Conservation (phyloP, 192 early-diverging fungal genomes). For the Backusella liffmaniae region DNA sequence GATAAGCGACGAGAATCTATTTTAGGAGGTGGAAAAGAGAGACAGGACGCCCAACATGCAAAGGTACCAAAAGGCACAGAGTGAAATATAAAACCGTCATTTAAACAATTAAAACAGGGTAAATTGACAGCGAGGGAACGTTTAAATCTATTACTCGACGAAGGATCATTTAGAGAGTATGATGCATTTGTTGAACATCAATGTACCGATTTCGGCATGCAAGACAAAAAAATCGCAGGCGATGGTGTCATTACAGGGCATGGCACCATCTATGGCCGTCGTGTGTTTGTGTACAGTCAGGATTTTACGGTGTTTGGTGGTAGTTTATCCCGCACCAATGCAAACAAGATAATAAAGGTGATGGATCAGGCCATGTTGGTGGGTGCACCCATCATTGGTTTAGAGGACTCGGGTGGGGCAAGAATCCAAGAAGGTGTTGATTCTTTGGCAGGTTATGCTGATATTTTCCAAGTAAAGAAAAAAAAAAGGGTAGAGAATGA, state of each 20-base stretch:
- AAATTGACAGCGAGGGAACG: conserved; percentile 94
- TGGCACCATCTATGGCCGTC: conserved; percentile 89
- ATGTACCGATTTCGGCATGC: conserved; percentile 90
- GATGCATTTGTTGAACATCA: conserved; percentile 94
- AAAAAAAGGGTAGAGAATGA: background rate
- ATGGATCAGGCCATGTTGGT: conserved; percentile 93
- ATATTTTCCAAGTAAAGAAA: conserved; percentile 78
- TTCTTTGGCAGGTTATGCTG: conserved; percentile 92
- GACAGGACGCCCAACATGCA: conserved; percentile 81
- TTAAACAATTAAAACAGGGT: conserved; percentile 51
- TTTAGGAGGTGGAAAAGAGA: conserved; percentile 76
- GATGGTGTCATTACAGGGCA: conserved; percentile 97
- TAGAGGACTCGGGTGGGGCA: conserved; percentile 97
- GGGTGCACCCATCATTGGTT: conserved; percentile 91
- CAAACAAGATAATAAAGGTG: conserved; percentile 89
- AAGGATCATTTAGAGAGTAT: conserved; percentile 85
- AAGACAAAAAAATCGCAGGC: conserved; percentile 75
- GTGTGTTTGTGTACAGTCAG: conserved; percentile 89
- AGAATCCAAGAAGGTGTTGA: conserved; percentile 98
- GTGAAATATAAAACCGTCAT: background rate
- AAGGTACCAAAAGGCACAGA: conserved; percentile 48
- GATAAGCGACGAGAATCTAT: conserved; percentile 70
- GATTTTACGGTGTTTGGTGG: conserved; percentile 96
- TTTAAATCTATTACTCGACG: conserved; percentile 80
- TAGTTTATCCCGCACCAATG: conserved; percentile 82